Evolutionary conservation across 2,329 filamentous ascomycete genomes (phyloP), one percentile per base, ranked within the genome.

Genomic region (Ceratocystis huliohia): DNA sequence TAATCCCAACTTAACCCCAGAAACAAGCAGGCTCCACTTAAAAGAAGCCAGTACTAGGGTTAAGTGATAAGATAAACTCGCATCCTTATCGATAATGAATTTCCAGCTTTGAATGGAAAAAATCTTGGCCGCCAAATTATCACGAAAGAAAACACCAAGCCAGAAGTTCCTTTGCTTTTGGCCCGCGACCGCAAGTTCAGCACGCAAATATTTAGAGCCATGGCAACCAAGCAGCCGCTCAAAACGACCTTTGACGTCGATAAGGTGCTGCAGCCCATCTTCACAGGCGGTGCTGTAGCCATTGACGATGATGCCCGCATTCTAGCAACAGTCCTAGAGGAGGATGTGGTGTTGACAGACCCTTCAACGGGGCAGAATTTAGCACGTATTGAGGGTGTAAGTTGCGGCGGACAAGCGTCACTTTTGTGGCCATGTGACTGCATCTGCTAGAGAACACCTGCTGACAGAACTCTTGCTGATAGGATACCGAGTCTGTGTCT

Each of bases 171-270:
- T 6, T 63, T 57, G 28, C 63, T 48, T 57, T 15, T 28, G 53
- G 10, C n/a, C 37, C 37, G 28, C 56, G 17, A 59, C 56, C 17
- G 25, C 56, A 20, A 25, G 25, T 37, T 17, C 28, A 30, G n/a
- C 25, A 59, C 17, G 37, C 62, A 63, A 63, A 4, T 30, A 48
- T 30, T 33, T 15, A 28, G 56, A 68, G 76, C 69, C 66, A 85
- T 88, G 85, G 82, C 85, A 66, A 82, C 78, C 69, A 85, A 84
- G 75, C 78, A 84, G 68, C 79, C 83, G 20, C 79, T 84, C 71
- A 95, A 91, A 80, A 96, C 91, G 67, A 96, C 93, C 2, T 99
- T 96, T 75, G 89, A 95, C 73, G 84, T 88, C 67, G 83, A 83
- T 70, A 85, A 88, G 72, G 89, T 91, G 61, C 88, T 99, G 66